Conservation (phyloP, 176 grass and related monocot species). For the Metroxylon sagu region DNA sequence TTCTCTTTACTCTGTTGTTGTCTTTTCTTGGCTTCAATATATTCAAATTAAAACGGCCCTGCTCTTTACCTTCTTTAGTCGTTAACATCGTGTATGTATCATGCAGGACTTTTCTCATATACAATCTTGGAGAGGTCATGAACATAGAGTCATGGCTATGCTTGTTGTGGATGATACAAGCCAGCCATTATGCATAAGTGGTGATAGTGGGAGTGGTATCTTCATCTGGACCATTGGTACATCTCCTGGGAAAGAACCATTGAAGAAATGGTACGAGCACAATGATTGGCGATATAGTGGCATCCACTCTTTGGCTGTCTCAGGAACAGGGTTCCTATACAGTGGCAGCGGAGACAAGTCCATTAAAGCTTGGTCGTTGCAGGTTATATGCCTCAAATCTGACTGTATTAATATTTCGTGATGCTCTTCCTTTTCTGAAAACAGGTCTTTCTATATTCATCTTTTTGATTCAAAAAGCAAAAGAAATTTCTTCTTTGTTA, state of each 20-base stretch:
- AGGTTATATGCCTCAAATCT: conserved; percentile 37
- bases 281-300: conserved; percentile 86
- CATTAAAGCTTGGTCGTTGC: conserved; percentile 93
- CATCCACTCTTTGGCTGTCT: conserved; percentile 76
- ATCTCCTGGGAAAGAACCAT: conserved; percentile 30
- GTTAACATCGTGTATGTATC: background rate
- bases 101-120: conserved; percentile 81
- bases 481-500: no score
- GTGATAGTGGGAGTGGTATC: conserved; percentile 80
- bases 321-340: conserved; percentile 61
- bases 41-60: no score
- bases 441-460: background rate
- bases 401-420: background rate
- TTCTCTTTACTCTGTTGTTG: no score
- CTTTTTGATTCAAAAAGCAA: background rate
- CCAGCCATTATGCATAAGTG: conserved; percentile 63
- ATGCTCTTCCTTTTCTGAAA: background rate
- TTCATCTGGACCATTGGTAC: conserved; percentile 54
- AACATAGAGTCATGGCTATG: conserved; percentile 73
- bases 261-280: conserved; percentile 86
- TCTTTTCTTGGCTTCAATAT: no score
- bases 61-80: no score
- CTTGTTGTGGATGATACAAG: conserved; percentile 34
- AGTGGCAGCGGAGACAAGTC: conserved; percentile 79
- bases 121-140: conserved; percentile 65